These are phyloP conservation scores for Syzygium oleosum DNA, from an alignment of 345 rosid genomes.

Conservation along the genomic window DNA sequence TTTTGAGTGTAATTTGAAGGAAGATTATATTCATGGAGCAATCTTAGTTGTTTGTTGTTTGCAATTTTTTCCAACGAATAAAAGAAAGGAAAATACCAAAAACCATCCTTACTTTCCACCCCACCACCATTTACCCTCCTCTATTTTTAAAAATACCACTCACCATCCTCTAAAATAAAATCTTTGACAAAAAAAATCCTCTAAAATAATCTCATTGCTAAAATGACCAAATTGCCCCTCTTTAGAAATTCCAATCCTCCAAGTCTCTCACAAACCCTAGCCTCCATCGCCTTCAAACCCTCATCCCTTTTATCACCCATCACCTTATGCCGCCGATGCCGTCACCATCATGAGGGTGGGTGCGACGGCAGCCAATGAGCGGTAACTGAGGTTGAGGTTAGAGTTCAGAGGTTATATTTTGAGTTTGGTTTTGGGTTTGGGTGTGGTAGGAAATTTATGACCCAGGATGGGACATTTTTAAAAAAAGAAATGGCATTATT, in stretches of 20 bases:
- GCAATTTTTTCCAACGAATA: neutral
- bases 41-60: neutral
- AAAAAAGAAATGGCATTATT: neutral
- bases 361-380: neutral
- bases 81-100: neutral
- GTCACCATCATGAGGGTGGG: neutral
- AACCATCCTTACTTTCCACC: neutral
- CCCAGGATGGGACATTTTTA: neutral
- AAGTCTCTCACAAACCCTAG: neutral
- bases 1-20: neutral
- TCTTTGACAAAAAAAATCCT: too few relatives aligned
- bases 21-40: neutral
- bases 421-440: neutral
- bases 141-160: neutral
- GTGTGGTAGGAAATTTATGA: neutral
- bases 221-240: neutral
- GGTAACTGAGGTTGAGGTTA: too few relatives aligned
- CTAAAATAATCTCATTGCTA: neutral
- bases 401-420: neutral
- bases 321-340: neutral
- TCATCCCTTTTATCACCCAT: neutral
- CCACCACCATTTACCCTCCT: neutral
- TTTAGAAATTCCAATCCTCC: neutral
- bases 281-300: neutral
- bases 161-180: too few relatives aligned